Percentiles rank a stretch among this genome's conserved stretches.
Conservation (phyloP, 768 basidiomycete genomes). For the Plicaturopsis crispa region DNA sequence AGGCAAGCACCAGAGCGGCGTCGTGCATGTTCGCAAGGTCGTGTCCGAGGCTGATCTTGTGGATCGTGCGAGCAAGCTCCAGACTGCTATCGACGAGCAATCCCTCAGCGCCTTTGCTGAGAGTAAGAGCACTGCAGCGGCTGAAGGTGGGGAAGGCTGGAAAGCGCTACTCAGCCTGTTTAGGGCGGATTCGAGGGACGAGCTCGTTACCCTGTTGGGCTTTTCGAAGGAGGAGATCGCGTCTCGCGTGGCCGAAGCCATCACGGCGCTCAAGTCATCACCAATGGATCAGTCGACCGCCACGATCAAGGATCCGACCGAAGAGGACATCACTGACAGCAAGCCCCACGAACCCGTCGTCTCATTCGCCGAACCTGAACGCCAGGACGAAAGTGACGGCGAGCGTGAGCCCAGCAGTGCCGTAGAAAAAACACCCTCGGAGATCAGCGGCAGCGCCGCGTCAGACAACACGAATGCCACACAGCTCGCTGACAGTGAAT, state of each 20-base stretch:
- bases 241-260: constrained; percentile 71
- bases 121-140: constrained; percentile 33
- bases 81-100: constrained; percentile 50
- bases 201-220: constrained; percentile 83
- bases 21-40: constrained; percentile 73
- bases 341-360: constrained; percentile 69
- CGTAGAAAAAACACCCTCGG: constrained; percentile 42
- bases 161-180: constrained; percentile 86
- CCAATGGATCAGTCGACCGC: constrained; percentile 27
- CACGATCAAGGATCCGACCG: constrained; percentile 22
- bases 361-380: constrained; percentile 77
- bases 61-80: constrained; percentile 63
- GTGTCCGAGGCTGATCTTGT: constrained; percentile 72
- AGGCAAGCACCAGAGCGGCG: constrained; percentile 76
- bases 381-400: constrained; percentile 22
- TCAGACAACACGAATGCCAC: constrained; percentile 54
- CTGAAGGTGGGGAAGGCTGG: constrained; percentile 56
- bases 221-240: constrained; percentile 88
- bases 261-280: constrained; percentile 70
- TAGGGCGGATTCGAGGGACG: constrained; percentile 82
- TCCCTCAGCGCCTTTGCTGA: constrained; percentile 64
- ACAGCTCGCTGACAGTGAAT: constrained; percentile 61
- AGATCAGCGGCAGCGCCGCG: constrained; percentile 55
- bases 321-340: constrained; percentile 31
- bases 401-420: constrained; percentile 19